phyloP scores from a whole-genome alignment of 2,329 filamentous ascomycete genomes.

The Diaporthe sp. region DNA sequence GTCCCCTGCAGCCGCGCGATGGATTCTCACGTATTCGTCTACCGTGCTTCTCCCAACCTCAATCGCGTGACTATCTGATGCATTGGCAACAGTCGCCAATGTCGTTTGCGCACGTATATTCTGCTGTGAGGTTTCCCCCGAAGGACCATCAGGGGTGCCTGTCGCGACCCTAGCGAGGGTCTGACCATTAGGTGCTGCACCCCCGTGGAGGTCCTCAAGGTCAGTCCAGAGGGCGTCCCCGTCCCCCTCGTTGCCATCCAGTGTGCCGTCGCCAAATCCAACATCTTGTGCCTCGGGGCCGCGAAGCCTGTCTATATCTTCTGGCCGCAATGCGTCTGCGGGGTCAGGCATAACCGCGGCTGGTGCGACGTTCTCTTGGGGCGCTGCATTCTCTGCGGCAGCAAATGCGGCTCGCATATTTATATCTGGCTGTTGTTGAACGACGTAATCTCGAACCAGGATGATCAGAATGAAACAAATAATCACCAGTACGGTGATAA shows the following conservation, averaged over 20 bases:
- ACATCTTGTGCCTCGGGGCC: constrained; percentile 35
- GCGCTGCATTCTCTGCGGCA: constrained; percentile 44
- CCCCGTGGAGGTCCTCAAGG: neutral
- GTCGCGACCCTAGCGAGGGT: neutral
- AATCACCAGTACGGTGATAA: constrained; percentile 93
- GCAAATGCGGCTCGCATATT: constrained; percentile 81
- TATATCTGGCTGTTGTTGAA: constrained; percentile 95
- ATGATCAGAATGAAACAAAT: constrained; percentile 97
- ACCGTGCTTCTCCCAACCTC: constrained; percentile 46
- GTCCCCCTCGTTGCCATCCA: constrained; percentile 31
- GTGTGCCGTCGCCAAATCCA: constrained; percentile 11
- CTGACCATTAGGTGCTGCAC: constrained; percentile 11
- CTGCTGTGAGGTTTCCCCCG: neutral
- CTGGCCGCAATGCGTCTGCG: constrained; percentile 20
- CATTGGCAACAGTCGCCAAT: too few species aligned
- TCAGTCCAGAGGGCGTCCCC: neutral
- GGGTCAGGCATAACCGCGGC: constrained; percentile 24
- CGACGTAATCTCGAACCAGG: constrained; percentile 95
- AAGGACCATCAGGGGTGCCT: neutral
- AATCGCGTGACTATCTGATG: neutral
- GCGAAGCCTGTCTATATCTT: constrained; percentile 28
- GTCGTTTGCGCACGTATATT: neutral
- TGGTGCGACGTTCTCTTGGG: constrained; percentile 24
- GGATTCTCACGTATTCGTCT: constrained; percentile 67
- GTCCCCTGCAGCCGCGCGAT: constrained; percentile 71